These are phyloP conservation scores for Crataegus laevigata DNA, from an alignment of 306 rosid genomes.

Conservation along the genomic window DNA sequence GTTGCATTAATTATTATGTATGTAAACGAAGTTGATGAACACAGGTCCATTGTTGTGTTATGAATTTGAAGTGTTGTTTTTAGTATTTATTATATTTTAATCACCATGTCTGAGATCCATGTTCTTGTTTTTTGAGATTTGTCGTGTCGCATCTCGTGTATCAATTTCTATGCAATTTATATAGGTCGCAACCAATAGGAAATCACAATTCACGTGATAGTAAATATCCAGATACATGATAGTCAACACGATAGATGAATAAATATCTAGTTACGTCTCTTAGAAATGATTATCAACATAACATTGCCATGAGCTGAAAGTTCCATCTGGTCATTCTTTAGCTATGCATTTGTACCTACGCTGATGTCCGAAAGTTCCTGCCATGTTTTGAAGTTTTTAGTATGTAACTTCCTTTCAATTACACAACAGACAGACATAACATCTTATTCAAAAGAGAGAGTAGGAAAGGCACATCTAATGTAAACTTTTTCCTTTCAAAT, in stretches of 20 bases:
- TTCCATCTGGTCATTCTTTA: slow-evolving; percentile 35
- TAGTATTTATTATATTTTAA: too few relatives aligned
- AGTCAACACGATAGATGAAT: neutral
- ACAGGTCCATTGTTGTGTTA: too few relatives aligned
- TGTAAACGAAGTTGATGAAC: too few relatives aligned
- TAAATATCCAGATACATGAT: neutral
- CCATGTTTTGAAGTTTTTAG: slow-evolving; percentile 21
- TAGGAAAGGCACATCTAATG: neutral
- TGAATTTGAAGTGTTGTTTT: too few relatives aligned
- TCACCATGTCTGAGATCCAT: too few relatives aligned
- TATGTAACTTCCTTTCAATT: neutral
- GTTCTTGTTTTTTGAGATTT: too few relatives aligned
- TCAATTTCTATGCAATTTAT: too few relatives aligned
- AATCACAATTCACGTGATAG: too few relatives aligned
- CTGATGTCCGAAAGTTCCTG: slow-evolving; percentile 83
- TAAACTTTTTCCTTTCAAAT: neutral
- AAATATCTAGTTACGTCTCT: slow-evolving; percentile 12
- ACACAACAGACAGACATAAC: neutral
- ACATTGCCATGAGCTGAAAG: slow-evolving; percentile 10
- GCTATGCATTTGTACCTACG: slow-evolving; percentile 52
- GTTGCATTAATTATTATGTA: too few relatives aligned
- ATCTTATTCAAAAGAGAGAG: neutral
- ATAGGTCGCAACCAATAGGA: too few relatives aligned
- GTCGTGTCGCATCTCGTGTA: too few relatives aligned
- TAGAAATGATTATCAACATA: slow-evolving; percentile 8